These are phyloP conservation scores for Solanum hybrid DNA, from an alignment of 305 asterid genomes.

Conservation along the genomic window DNA sequence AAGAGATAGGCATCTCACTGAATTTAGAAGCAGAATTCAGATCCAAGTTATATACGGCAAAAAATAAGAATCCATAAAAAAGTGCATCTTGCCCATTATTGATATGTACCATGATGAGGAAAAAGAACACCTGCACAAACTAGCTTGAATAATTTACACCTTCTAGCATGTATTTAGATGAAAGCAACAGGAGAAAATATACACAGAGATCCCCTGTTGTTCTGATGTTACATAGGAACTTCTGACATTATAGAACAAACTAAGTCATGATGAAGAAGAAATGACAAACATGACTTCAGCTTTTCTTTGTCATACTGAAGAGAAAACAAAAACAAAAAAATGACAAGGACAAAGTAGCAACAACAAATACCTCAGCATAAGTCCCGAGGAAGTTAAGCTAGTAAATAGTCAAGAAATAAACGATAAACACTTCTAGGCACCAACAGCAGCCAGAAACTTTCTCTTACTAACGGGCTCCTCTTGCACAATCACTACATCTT, in stretches of 20 bases:
- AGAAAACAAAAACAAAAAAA: neutral
- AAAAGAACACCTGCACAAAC: neutral
- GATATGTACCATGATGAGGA: neutral
- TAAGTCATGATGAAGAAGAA: conserved; percentile 1
- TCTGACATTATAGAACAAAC: neutral
- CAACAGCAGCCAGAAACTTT: conserved; percentile 49
- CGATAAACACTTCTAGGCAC: conserved; percentile 23
- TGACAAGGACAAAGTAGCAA: conserved; percentile 1
- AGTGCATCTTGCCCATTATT: neutral
- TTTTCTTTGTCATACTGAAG: neutral
- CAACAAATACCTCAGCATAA: conserved; percentile 15
- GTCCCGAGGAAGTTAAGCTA: conserved; percentile 8
- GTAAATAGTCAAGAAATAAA: conserved; percentile 6
- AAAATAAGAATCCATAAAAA: neutral
- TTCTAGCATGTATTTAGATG: neutral
- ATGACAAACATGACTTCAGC: neutral
- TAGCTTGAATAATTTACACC: conserved; percentile 1
- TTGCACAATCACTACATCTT: conserved; percentile 54
- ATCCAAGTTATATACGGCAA: neutral
- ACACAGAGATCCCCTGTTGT: neutral
- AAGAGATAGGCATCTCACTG: neutral
- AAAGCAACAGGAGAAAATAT: neutral
- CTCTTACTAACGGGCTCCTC: conserved; percentile 61
- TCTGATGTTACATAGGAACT: neutral
- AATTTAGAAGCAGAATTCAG: neutral